Base-by-base conservation (phyloP, 345 rosid species). In the Lumnitzera littorea region DNA sequence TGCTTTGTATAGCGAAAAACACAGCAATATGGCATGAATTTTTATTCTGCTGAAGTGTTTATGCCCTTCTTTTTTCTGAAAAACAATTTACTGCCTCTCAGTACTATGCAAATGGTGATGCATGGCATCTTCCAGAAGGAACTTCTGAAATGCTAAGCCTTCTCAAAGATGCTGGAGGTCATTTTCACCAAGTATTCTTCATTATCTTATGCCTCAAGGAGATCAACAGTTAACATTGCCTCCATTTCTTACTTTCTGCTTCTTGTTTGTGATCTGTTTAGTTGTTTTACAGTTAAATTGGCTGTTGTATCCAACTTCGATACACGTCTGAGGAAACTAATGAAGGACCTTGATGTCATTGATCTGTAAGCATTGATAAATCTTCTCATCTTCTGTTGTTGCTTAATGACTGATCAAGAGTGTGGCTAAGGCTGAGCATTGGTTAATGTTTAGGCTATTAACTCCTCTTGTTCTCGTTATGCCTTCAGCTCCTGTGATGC, bases 261-360 rank as follows among this genome's bases (percentile, higher is more conserved):
- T 51, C 65, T 63, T 53, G 55, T 62, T 57, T 27, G 62, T 61
- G 25, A 65, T 53, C 14, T 57, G 61, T 58, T 74, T 69, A 67
- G 47, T 63, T 48, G 57, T 67, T 59, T 48, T 51, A 69, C 88
- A 91, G 98, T 86, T 76, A 88, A 86, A 80, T 54, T 86, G 74
- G 98, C 91, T 71, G 95, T 91, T 46, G 87, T 88, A 16, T 91
- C 96, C 56, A 91, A 91, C 68, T 91, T 91, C 27, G 98, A 88
- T 74, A 79, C 71, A 50, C 81, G 96, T 23, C 67, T 91, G 46
- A 86, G 90, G 82, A 91, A 83, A 78, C 75, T 86, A 51, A 56
- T 91, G 74, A 78, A 86, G 81, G 98, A 91, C 70, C 82, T 88
- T 59, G 75, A 79, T 64, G 84, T 86, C 51, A 63, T 83, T 62